Evolutionary conservation across 225 moss, liverwort and hornwort species (phyloP).

Genomic region (Polytrichum formosum): DNA sequence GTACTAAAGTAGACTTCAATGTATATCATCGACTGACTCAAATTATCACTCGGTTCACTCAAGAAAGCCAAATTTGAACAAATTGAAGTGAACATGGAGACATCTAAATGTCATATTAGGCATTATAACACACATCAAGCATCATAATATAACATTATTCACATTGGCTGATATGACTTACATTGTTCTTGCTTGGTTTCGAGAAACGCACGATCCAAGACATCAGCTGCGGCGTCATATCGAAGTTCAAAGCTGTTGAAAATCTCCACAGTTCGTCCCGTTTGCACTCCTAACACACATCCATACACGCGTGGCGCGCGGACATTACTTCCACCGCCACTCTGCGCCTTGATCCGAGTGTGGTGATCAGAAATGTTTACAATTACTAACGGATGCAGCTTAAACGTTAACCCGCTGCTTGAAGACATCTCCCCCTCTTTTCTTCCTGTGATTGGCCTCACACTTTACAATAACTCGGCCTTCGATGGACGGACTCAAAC

Average conservation of each 20-base stretch:
- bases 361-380: slow-evolving; percentile 97
- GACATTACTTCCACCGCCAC: slow-evolving; percentile 27
- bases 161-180: slow-evolving; percentile 24
- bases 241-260: slow-evolving; percentile 98
- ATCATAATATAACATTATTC: not conserved
- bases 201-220: slow-evolving; percentile 84
- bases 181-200: slow-evolving; percentile 99
- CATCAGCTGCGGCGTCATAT: slow-evolving; percentile 51
- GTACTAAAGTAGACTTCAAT: no score
- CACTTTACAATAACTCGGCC: no score
- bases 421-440: slow-evolving; percentile 71
- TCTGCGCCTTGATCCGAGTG: slow-evolving; percentile 84
- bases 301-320: slow-evolving; percentile 78
- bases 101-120: no score
- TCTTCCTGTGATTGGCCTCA: not conserved
- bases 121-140: no score
- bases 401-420: slow-evolving; percentile 96
- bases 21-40: no score
- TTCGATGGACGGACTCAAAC: no score
- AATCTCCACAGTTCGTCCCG: slow-evolving; percentile 90
- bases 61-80: no score
- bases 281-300: slow-evolving; percentile 92
- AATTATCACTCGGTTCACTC: no score
- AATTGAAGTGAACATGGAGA: no score
- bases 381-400: slow-evolving; percentile 94